Evolutionary conservation across 768 basidiomycete species (phyloP).

Genomic region (Tephrocybe rancida): DNA sequence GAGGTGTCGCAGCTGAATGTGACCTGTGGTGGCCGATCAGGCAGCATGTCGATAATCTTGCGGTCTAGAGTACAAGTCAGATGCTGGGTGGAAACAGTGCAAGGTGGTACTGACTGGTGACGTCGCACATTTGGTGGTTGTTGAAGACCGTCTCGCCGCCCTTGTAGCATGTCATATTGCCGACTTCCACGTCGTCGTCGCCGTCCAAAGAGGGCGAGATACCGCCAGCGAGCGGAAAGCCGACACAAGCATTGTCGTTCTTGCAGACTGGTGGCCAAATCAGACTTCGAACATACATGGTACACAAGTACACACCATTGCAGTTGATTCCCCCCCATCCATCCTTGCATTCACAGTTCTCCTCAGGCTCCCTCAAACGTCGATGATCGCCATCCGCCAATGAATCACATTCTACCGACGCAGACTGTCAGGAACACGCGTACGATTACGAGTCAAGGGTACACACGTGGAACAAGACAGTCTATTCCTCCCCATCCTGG

Average conservation of each 20-base stretch:
- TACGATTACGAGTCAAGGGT: background rate
- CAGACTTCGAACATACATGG: background rate
- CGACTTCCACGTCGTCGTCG: conserved; percentile 32
- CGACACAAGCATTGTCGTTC: conserved; percentile 48
- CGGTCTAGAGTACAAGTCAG: conserved; percentile 58
- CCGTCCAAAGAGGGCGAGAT: conserved; percentile 39
- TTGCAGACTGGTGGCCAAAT: conserved; percentile 7
- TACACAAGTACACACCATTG: conserved; percentile 65
- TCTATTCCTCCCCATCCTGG: conserved; percentile 98
- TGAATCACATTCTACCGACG: conserved; percentile 82
- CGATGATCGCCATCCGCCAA: conserved; percentile 89
- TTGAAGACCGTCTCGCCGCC: conserved; percentile 93
- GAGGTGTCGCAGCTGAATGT: conserved; percentile 87
- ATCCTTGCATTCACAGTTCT: conserved; percentile 86
- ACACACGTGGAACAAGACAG: conserved; percentile 88
- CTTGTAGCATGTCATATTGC: conserved; percentile 92
- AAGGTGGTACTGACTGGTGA: conserved; percentile 76
- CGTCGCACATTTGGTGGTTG: conserved; percentile 98
- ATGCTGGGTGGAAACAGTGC: background rate
- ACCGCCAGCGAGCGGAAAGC: conserved; percentile 67
- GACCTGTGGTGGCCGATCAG: conserved; percentile 89
- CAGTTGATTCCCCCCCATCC: conserved; percentile 98
- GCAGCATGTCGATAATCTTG: conserved; percentile 93
- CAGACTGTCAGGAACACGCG: conserved; percentile 3
- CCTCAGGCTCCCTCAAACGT: conserved; percentile 73